Evolutionary conservation across 805 yeast genomes (phyloP), one percentile per base, ranked within the genome.

Genomic region (Maudiozyma turicensis): DNA sequence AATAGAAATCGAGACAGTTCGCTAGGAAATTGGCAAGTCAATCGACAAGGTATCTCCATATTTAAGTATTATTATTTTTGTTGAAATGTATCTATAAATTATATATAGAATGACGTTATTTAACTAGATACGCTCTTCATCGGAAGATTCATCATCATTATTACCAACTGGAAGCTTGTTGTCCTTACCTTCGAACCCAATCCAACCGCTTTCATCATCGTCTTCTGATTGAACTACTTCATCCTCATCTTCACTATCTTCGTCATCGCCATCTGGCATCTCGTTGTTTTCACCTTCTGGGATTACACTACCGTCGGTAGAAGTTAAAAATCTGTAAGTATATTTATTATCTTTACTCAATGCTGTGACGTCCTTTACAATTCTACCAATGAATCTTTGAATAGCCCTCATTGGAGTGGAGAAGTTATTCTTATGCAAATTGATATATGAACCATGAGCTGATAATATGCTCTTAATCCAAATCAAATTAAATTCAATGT

Each of bases 391-490:
- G 59, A 87, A 88, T 59, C 93, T 74, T 59, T 82, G 95, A 8
- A 88, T 68, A 1, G 85, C 75, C 56, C 90, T 78, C 54, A 87
- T 63, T 0, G 84, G 73, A 49, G 81, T 77, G 2, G 80, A 72
- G 58, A 83, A 86, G 47, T 79, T 75, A 52, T 76, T 80, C 58
- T 79, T 81, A 58, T 84, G 76, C 10, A 65, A 65, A 40, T 78
- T 74, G 47, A 93, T 84, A 64, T 78, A 83, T 54, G 75, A 75
- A 10, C 99, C 98, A 62, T 91, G 97, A 15, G 74, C 65, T 1
- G 83, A 73, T 14, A 93, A 65, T 5, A 89, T 57, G 13, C 76
- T 70, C 55, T 82, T 80, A 34, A 91, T 74, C 98, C 99, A 93
- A 9, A 84, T 56, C 53, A 93, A 65, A 58, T 82, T 81, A 69